Conservation (phyloP, 2,329 filamentous ascomycete species). For the Annulohypoxylon truncatum region DNA sequence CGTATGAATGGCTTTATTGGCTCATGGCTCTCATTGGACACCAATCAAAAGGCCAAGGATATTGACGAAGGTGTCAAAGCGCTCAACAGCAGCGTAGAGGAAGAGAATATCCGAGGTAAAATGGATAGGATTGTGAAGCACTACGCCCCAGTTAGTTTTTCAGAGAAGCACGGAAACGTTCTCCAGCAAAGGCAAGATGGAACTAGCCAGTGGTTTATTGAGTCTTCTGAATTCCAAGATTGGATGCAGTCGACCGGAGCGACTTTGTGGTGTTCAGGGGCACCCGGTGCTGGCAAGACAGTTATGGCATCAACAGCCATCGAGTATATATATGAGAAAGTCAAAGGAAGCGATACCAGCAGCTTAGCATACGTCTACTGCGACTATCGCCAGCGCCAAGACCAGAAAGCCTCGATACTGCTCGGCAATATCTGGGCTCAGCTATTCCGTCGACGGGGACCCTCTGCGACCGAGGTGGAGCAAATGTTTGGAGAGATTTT, state of each 20-base stretch:
- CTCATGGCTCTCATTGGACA: constrained; percentile 34
- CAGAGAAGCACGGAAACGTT: constrained; percentile 30
- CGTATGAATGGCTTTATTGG: constrained; percentile 33
- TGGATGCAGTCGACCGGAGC: constrained; percentile 25
- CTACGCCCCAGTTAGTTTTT: constrained; percentile 29
- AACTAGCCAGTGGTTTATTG: constrained; percentile 30
- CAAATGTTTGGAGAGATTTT: constrained; percentile 27
- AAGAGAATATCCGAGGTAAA: constrained; percentile 24
- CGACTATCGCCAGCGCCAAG: constrained; percentile 35
- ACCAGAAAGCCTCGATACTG: constrained; percentile 27
- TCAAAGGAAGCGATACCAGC: neutral
- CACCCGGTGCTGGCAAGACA: constrained; percentile 33
- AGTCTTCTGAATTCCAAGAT: constrained; percentile 28
- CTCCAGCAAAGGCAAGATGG: constrained; percentile 32
- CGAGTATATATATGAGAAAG: constrained; percentile 27
- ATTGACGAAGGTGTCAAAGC: constrained; percentile 28
- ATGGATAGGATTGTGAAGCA: constrained; percentile 25
- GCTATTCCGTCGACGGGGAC: constrained; percentile 27
- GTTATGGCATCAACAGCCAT: constrained; percentile 32
- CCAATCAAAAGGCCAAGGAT: constrained; percentile 23
- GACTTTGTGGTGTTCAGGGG: constrained; percentile 31
- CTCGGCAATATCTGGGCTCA: constrained; percentile 34
- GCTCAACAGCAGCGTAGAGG: constrained; percentile 19
- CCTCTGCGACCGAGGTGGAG: constrained; percentile 28
- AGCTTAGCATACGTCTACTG: constrained; percentile 31